Evolutionary conservation across 2,329 filamentous ascomycete species (phyloP), one percentile per base, ranked within the genome.

Genomic region (Bipolaris oryzae): DNA sequence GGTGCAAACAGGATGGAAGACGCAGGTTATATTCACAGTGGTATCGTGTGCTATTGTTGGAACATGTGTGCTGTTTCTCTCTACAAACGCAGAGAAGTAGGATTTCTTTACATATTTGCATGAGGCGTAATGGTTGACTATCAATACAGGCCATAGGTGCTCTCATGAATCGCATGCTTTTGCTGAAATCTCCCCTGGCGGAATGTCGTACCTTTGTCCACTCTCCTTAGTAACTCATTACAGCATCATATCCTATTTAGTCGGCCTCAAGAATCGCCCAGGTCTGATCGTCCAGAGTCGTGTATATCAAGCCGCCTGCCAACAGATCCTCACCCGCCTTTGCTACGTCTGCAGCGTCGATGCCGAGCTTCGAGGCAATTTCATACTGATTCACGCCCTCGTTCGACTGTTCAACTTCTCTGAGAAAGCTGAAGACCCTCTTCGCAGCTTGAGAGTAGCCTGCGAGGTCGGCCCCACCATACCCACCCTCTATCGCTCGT

Each of bases 1-100:
- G 61, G 95, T 99, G 37, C 95, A 99, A 79, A 90, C 87, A 28
- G 95, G 95, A 1, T 95, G 91, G 89, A 94, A 92, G 77, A 98
- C 95, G 35, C 93, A 98, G 74, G 76, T 88, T 39, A 90, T 96
- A 10, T 78, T 78, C 52, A 76, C 74, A 7, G 69, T 78, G 31
- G 76, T 78, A 1, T 74, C 76, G 20, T 69, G 69, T 10, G 68
- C 75, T 7, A 78, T 78, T 55, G 73, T 78, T 18, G 75, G 74
- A 31, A 71, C 76, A n/a, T 78, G 76, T 58, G 63, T 77, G 13
- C 51, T 78, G 47, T 76, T 78, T 50, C 67, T 78, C n/a, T 73
- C 76, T 37, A 77, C 73, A 3, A 76, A 77, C 62, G 69, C 76
- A 46, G 63, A 69, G 42, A 71, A 57, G 48, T 50, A 54, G 25